phyloP scores from a whole-genome alignment of 345 rosid species.

The rapeseed (Brassica napus) region Da-Ae NC_063445.1:25194001-25194500 shows the following conservation, averaged over 20 bases:
- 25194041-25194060: too few species aligned
- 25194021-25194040: too few species aligned
- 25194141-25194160: too few species aligned
- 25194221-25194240: background rate
- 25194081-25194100: too few species aligned
- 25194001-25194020: too few species aligned
- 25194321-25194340: background rate
- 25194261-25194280: constrained; percentile 1
- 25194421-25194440: constrained; percentile 1
- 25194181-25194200: too few species aligned
- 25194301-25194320: background rate
- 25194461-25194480: background rate
- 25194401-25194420: background rate
- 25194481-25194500: background rate
- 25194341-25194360: too few species aligned
- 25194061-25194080: too few species aligned
- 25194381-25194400: background rate
- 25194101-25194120: too few species aligned
- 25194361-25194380: background rate
- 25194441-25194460: background rate
- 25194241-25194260: background rate
- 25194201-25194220: too few species aligned
- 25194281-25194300: background rate
- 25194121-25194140: too few species aligned
- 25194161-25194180: too few species aligned